Conservation (phyloP, 2,329 filamentous ascomycete species). For the Dactylellina haptotyla region DNA sequence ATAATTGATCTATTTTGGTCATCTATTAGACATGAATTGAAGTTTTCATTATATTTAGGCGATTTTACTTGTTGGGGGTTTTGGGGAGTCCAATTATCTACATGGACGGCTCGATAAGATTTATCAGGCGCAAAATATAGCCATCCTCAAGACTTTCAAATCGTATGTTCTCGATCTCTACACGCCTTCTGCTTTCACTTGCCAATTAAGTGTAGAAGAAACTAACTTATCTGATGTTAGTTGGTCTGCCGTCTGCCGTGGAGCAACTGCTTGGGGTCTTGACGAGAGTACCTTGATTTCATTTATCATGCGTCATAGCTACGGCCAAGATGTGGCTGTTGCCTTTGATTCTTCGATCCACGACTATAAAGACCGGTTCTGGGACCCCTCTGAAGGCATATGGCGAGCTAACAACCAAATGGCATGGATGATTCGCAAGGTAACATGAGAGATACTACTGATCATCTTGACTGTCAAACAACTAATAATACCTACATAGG, state of each 20-base stretch:
- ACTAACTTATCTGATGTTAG: background rate
- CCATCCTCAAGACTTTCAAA: background rate
- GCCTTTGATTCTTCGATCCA: constrained; percentile 4
- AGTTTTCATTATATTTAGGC: constrained; percentile 3
- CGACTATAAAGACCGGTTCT: constrained; percentile 8
- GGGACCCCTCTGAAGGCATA: constrained; percentile 12
- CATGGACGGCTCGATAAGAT: constrained; percentile 9
- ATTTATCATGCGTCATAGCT: constrained; percentile 13
- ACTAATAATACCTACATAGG: background rate
- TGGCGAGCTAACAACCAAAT: constrained; percentile 19
- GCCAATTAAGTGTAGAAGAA: background rate
- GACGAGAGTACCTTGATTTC: constrained; percentile 6
- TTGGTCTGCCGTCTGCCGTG: constrained; percentile 30
- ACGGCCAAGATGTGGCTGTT: background rate
- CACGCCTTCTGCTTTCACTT: background rate
- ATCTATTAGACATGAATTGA: background rate
- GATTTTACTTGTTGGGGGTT: constrained; percentile 26
- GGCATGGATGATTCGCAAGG: constrained; percentile 6
- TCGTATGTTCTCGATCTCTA: background rate
- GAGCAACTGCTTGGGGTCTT: constrained; percentile 21
- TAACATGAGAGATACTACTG: background rate
- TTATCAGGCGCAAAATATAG: background rate
- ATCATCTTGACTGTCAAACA: background rate
- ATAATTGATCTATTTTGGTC: background rate
- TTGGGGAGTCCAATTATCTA: constrained; percentile 15